phyloP scores from a whole-genome alignment of 1,284 basidiomycete genomes.

The Cryptococcus sp. region DNA sequence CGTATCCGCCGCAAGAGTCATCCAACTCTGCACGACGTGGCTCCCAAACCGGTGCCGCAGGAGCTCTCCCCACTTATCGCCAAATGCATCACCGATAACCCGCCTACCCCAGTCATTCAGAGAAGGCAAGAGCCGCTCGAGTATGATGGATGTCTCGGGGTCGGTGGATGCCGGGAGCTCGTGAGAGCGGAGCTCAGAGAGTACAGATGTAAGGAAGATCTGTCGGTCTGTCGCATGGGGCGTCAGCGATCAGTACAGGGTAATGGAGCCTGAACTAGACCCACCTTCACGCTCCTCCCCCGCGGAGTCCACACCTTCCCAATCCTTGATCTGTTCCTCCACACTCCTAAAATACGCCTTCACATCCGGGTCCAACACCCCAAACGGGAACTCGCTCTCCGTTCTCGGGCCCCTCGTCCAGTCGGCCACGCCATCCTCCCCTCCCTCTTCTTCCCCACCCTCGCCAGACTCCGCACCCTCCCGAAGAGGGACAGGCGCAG shows the following conservation, averaged over 20 bases:
- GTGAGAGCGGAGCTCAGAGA: conserved; percentile 77
- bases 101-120: conserved; percentile 91
- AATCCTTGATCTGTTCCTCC: conserved; percentile 77
- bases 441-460: conserved; percentile 8
- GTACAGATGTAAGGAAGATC: conserved; percentile 76
- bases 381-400: conserved; percentile 74
- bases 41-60: conserved; percentile 80
- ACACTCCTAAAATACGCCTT: conserved; percentile 88
- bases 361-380: conserved; percentile 77
- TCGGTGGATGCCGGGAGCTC: conserved; percentile 87
- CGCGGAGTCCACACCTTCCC: conserved; percentile 59
- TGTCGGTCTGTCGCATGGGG: conserved; percentile 66
- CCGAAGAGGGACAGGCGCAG: background rate
- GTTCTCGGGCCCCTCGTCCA: conserved; percentile 39
- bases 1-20: conserved; percentile 69
- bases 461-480: conserved; percentile 3
- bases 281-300: conserved; percentile 68
- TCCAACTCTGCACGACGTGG: conserved; percentile 85
- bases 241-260: background rate
- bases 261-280: conserved; percentile 24
- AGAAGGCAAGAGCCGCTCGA: conserved; percentile 82
- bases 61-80: conserved; percentile 74
- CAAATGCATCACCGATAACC: conserved; percentile 78
- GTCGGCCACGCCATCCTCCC: conserved; percentile 18
- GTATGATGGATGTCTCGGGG: conserved; percentile 79